Evolutionary conservation across 768 basidiomycete genomes (phyloP).

Genomic region (Dioszegia crocea): DNA sequence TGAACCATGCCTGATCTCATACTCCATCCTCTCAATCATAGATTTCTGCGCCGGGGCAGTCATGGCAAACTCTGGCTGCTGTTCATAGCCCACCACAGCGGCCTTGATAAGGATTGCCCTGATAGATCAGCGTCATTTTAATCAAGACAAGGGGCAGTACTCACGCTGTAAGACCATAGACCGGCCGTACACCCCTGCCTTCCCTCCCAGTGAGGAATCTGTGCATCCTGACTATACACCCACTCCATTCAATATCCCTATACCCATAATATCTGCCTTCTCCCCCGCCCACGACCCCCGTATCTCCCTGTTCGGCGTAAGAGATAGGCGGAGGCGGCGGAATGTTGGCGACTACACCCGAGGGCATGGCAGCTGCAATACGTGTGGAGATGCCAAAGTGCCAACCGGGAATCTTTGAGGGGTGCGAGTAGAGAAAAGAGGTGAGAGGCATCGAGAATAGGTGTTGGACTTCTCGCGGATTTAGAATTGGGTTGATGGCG

Average conservation of each 20-base stretch:
- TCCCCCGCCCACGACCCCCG: conserved; percentile 19
- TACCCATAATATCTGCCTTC: conserved; percentile 44
- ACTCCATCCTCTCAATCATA: conserved; percentile 53
- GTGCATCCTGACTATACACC: conserved; percentile 60
- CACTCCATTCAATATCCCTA: conserved; percentile 57
- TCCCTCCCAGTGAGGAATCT: conserved; percentile 82
- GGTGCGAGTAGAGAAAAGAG: conserved; percentile 63
- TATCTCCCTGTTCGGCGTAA: conserved; percentile 54
- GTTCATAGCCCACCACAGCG: conserved; percentile 56
- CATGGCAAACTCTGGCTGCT: conserved; percentile 54
- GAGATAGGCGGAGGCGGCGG: conserved; percentile 41
- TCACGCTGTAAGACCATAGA: conserved; percentile 81
- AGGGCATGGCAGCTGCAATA: conserved; percentile 13
- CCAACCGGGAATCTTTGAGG: conserved; percentile 52
- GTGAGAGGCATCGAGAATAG: conserved; percentile 81
- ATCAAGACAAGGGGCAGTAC: conserved; percentile 42
- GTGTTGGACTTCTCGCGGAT: conserved; percentile 68
- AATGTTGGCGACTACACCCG: background rate
- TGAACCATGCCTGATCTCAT: conserved; percentile 47
- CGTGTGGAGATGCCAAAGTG: conserved; percentile 28
- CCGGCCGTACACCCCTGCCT: conserved; percentile 77
- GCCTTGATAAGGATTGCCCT: conserved; percentile 58
- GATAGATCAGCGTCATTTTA: conserved; percentile 1
- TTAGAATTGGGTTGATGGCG: conserved; percentile 75
- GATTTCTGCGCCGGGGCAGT: conserved; percentile 54